Evolutionary conservation across 2,329 filamentous ascomycete genomes (phyloP).

Genomic region (Grosmannia serpens): DNA sequence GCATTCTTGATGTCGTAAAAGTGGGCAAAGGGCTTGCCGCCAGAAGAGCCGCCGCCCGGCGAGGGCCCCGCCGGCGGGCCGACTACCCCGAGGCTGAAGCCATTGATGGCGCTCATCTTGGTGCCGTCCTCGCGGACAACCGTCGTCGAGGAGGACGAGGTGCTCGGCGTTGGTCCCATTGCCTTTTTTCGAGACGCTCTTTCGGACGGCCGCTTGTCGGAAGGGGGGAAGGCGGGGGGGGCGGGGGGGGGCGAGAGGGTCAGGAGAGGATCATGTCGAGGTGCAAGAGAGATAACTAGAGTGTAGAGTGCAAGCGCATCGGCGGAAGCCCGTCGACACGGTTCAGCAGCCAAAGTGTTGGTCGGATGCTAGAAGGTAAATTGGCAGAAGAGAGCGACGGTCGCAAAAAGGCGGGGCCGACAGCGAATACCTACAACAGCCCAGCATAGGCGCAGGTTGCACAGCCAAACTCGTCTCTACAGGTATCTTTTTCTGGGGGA

Average conservation of each 20-base stretch:
- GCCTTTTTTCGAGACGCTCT: not conserved
- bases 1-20: constrained; percentile 12
- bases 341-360: not conserved
- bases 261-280: not conserved
- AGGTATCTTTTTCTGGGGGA: no score
- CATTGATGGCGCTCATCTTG: not conserved
- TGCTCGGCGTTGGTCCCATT: constrained; percentile 1
- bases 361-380: no score
- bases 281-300: not conserved
- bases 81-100: not conserved
- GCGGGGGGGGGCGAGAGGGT: not conserved
- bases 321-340: not conserved
- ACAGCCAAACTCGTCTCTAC: no score
- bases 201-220: no score
- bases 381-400: no score
- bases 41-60: not conserved
- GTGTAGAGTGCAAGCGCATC: not conserved
- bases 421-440: no score
- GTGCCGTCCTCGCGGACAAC: constrained; percentile 1
- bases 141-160: constrained; percentile 9
- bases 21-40: constrained; percentile 7
- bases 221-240: not conserved
- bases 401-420: no score
- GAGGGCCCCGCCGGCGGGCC: not conserved
- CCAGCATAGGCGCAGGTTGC: no score